A percentile compares a stretch with the other conserved stretches of the same genome.
phyloP scores from a whole-genome alignment of 306 rosid genomes.

The Astragalus glycyphyllos region DNA sequence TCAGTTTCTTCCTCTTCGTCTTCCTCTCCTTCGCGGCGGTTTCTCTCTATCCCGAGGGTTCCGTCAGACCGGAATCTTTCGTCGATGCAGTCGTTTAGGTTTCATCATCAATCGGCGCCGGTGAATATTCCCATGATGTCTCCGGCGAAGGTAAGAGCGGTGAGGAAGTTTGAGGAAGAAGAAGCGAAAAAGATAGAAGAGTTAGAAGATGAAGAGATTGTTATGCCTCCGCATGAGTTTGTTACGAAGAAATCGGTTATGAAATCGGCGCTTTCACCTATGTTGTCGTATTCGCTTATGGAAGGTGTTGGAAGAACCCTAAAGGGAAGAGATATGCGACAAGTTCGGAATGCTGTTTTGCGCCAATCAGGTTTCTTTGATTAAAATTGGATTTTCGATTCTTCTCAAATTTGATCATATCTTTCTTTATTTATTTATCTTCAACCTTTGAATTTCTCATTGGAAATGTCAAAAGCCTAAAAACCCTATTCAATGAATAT shows the following conservation, averaged over 20 bases:
- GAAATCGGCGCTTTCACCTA: slow-evolving; percentile 55
- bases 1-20: slow-evolving; percentile 33
- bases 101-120: slow-evolving; percentile 77
- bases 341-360: slow-evolving; percentile 77
- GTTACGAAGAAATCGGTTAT: slow-evolving; percentile 59
- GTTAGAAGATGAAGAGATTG: slow-evolving; percentile 49
- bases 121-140: slow-evolving; percentile 68
- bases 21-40: slow-evolving; percentile 26
- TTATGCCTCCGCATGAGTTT: slow-evolving; percentile 83
- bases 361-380: slow-evolving; percentile 83
- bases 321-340: slow-evolving; percentile 68
- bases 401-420: not conserved
- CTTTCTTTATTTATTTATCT: not conserved
- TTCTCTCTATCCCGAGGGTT: slow-evolving; percentile 28
- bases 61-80: slow-evolving; percentile 26
- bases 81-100: slow-evolving; percentile 51
- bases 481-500: slow-evolving; percentile 33
- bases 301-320: slow-evolving; percentile 88
- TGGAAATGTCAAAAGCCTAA: slow-evolving; percentile 19
- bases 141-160: slow-evolving; percentile 32
- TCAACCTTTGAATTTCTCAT: not conserved
- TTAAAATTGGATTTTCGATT: slow-evolving; percentile 39
- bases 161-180: slow-evolving; percentile 41
- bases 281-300: slow-evolving; percentile 71
- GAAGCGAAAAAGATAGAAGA: slow-evolving; percentile 39